Base-by-base conservation (phyloP, 2,329 filamentous ascomycete genomes). In the Trichocomaceae sp. region DNA sequence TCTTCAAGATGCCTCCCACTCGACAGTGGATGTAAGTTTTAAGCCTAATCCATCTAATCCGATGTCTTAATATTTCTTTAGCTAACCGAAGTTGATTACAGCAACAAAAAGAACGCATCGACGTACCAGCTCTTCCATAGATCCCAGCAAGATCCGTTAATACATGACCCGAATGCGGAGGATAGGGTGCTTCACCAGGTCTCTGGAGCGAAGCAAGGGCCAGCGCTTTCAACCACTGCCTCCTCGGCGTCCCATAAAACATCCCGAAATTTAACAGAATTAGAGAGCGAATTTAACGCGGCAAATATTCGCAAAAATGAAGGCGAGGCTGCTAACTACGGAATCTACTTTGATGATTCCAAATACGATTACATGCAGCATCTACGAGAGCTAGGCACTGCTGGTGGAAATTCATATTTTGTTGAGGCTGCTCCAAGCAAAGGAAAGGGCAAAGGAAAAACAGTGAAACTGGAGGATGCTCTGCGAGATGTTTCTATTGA, bases 311-410 rank as follows among this genome's bases (percentile, higher is more conserved):
- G 91, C 62, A 81, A 83, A 55, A 97, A 99, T 70, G 93, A 99
- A 73, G 95, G 95, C 64, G 91, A 99, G 75, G 93, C 95, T 8
- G 93, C 95, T 62, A 88, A 88, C 69, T 84, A 96, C 72, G 93
- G 93, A 60, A 83, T 99, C 60, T 99, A 88, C 78, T 99, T 81
- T 71, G 95, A 99, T 72, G 93, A 99, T 73, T 87, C 88, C 60
- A 83, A 89, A 66, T 99, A 99, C 74, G 93, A 99, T 73, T 99
- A 99, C 75, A 99, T 99, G 93, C 93, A 99, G 72, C 93, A 99
- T 73, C 77, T 99, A 79, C 87, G 90, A 54, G 93, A 97, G 64
- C 76, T 99, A n/a, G 85, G 85, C 55, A 72, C 77, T 44, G 89
- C 72, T 6, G 73, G 71, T 5, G 88, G 88, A 29, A 86, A 90